These are phyloP conservation scores for Colletotrichum ledebouriae DNA, from an alignment of 2,329 filamentous ascomycete genomes.

Conservation along the genomic window DNA sequence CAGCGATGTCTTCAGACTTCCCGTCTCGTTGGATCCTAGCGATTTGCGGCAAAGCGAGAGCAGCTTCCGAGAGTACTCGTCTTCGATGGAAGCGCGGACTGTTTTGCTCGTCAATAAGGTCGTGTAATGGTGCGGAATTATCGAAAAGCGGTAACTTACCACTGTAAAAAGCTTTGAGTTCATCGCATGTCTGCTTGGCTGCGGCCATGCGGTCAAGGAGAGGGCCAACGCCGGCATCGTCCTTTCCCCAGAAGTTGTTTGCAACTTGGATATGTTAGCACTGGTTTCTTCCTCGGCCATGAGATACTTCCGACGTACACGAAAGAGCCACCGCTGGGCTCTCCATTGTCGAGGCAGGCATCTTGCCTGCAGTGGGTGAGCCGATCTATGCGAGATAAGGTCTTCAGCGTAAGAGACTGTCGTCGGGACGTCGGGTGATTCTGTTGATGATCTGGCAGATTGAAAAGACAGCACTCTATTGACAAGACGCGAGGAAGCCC, in stretches of 20 bases:
- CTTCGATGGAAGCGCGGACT: constrained; percentile 94
- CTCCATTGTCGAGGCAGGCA: constrained; percentile 73
- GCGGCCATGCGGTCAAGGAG: constrained; percentile 94
- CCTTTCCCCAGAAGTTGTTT: constrained; percentile 99
- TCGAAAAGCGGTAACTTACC: constrained; percentile 61
- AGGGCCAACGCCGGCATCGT: constrained; percentile 93
- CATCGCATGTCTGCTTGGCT: constrained; percentile 94
- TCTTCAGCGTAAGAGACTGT: background rate
- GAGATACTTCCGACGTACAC: constrained; percentile 61
- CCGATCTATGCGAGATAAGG: background rate
- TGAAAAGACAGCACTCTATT: too few relatives aligned
- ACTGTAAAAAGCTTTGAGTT: constrained; percentile 91
- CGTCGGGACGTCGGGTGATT: background rate
- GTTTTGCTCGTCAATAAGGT: constrained; percentile 27
- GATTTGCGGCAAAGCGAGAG: constrained; percentile 88
- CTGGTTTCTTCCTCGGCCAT: background rate
- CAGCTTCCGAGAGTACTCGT: constrained; percentile 94
- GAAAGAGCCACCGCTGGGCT: constrained; percentile 76
- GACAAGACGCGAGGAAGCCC: too few relatives aligned
- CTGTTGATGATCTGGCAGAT: background rate
- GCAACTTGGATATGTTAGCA: constrained; percentile 74
- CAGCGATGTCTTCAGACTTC: constrained; percentile 85
- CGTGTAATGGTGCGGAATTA: background rate
- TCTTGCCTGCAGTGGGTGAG: constrained; percentile 48
- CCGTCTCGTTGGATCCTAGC: constrained; percentile 87